phyloP scores from a whole-genome alignment of 805 yeast genomes.

The Hyphopichia homilentoma region DNA sequence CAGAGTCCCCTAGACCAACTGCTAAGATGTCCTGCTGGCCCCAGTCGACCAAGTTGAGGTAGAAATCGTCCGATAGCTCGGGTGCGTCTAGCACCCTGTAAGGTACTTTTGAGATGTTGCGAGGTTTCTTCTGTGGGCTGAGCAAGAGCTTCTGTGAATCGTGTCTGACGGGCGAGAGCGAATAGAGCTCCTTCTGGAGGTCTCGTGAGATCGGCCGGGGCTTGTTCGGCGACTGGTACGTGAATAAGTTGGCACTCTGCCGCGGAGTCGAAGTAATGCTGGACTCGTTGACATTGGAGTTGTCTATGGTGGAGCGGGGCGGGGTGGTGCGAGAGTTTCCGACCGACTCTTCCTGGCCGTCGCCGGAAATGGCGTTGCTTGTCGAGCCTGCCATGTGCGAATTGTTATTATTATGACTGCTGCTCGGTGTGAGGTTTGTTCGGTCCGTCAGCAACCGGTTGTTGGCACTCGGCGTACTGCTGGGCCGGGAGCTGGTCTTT shows the following conservation, averaged over 20 bases:
- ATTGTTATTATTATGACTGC: conserved; percentile 1
- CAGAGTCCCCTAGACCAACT: conserved; percentile 85
- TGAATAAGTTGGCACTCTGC: conserved; percentile 56
- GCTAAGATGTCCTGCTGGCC: conserved; percentile 84
- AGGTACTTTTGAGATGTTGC: conserved; percentile 82
- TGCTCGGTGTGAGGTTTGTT: conserved; percentile 3
- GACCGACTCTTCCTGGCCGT: conserved; percentile 4
- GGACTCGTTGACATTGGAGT: conserved; percentile 6
- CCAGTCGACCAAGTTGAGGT: conserved; percentile 92
- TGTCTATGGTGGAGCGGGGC: conserved; percentile 6
- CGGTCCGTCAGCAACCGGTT: no score
- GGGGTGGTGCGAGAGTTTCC: conserved; percentile 7
- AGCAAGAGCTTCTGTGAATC: conserved; percentile 78
- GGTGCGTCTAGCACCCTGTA: conserved; percentile 95
- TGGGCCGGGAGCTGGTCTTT: conserved; percentile 7
- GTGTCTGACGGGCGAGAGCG: conserved; percentile 82
- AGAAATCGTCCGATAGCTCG: conserved; percentile 89
- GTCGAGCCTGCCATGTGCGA: conserved; percentile 2
- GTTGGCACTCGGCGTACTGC: conserved; percentile 8
- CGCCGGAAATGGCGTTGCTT: conserved; percentile 1
- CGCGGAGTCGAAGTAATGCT: conserved; percentile 28
- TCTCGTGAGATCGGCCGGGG: conserved; percentile 60
- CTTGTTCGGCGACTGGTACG: conserved; percentile 70
- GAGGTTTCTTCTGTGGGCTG: conserved; percentile 75
- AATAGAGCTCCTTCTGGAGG: conserved; percentile 70